phyloP scores from a whole-genome alignment of 345 rosid species.

The Eucalyptus grandis region DNA sequence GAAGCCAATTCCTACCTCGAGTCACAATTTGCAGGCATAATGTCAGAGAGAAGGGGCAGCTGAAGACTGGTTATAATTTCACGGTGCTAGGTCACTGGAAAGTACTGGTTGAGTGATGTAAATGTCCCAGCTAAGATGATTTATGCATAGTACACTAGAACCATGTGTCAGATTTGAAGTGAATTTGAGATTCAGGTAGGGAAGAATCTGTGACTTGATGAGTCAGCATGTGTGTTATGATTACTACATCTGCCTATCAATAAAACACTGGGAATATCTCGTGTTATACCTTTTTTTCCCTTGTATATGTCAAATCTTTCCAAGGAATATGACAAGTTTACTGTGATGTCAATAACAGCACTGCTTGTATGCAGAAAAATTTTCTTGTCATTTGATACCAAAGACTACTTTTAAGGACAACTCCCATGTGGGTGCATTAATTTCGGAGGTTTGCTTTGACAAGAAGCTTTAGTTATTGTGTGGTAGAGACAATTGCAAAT shows the following conservation, averaged over 20 bases:
- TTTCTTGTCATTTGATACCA: slow-evolving; percentile 85
- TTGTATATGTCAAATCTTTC: neutral
- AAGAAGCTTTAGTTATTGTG: neutral
- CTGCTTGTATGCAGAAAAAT: slow-evolving; percentile 49
- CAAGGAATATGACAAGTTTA: neutral
- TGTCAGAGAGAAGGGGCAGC: no score
- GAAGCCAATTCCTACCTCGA: no score
- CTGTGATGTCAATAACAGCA: neutral
- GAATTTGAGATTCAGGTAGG: neutral
- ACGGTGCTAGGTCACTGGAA: no score
- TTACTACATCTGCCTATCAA: neutral
- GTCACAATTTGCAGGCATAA: no score
- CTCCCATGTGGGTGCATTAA: slow-evolving; percentile 81
- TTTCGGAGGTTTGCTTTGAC: slow-evolving; percentile 54
- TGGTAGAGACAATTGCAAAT: neutral
- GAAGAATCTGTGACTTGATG: neutral
- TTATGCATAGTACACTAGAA: neutral
- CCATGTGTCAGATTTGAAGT: neutral
- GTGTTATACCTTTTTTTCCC: neutral
- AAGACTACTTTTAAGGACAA: slow-evolving; percentile 84
- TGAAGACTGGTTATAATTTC: no score
- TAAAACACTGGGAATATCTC: neutral
- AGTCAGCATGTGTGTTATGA: neutral
- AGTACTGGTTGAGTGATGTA: no score
- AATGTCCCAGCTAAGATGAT: no score